Evolutionary conservation across 1,139 yeast species (phyloP).

Genomic region (Saccharomycopsis crataegensis): DNA sequence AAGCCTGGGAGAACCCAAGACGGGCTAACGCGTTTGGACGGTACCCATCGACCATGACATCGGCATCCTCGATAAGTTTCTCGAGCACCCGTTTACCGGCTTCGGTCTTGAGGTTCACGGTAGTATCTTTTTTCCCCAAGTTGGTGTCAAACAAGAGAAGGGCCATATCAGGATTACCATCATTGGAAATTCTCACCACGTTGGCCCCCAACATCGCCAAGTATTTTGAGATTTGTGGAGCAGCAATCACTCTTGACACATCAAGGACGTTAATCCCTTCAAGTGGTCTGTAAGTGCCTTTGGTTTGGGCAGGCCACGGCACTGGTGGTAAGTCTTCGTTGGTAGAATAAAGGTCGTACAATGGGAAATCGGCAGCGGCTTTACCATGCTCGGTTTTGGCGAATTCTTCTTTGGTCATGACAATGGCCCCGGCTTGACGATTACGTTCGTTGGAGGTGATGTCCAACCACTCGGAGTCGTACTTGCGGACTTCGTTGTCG

Average conservation of each 20-base stretch:
- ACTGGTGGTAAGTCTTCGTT: slow-evolving; percentile 27
- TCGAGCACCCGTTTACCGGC: slow-evolving; percentile 27
- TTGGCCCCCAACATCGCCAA: slow-evolving; percentile 32
- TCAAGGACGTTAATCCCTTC: slow-evolving; percentile 31
- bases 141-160: slow-evolving; percentile 31
- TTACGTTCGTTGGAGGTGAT: slow-evolving; percentile 20
- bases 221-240: slow-evolving; percentile 30
- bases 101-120: slow-evolving; percentile 27
- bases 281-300: slow-evolving; percentile 22
- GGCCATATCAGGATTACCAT: slow-evolving; percentile 30
- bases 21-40: slow-evolving; percentile 29
- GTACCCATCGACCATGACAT: slow-evolving; percentile 30
- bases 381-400: slow-evolving; percentile 29
- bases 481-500: slow-evolving; percentile 26
- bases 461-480: slow-evolving; percentile 13
- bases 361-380: slow-evolving; percentile 24
- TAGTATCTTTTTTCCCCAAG: slow-evolving; percentile 31
- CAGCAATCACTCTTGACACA: slow-evolving; percentile 31
- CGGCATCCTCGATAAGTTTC: slow-evolving; percentile 28
- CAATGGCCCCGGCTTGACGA: slow-evolving; percentile 30
- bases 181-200: slow-evolving; percentile 29
- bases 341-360: slow-evolving; percentile 26
- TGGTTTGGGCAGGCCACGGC: slow-evolving; percentile 21
- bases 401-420: slow-evolving; percentile 28
- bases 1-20: slow-evolving; percentile 29